Evolutionary conservation across 208 protist genomes (phyloP), one percentile per base, ranked within the genome.

Genomic region (Leptomonas pyrrhocoris): DNA sequence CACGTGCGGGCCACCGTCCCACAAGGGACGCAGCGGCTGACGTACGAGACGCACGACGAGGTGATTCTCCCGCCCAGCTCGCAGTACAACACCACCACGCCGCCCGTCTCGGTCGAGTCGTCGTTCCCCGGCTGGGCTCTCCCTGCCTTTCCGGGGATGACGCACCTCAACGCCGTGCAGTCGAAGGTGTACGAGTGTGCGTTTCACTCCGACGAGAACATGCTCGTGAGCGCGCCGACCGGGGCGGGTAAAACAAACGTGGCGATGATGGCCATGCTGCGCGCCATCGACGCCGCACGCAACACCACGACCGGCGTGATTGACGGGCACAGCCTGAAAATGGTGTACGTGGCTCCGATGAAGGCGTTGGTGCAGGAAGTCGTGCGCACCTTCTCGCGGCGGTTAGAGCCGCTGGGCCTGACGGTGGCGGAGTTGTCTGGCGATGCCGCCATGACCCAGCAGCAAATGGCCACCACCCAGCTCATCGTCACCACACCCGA

Each of bases 331-430:
- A 77, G 83, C 18, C 90, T 99, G 54, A 99, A 99, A 83, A 98
- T 99, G 79, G 97, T 99, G 12, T 99, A 99, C 82, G 90, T 99
- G 25, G 99, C 99, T 0, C 99, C 99, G 7, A 99, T 99, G 99
- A 99, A 99, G 83, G 98, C 99, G 18, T 85, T 99, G 3, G 99
- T 99, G 36, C 96, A 99, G 73, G 99, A 99, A 81, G 98, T 99
- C 64, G 98, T 99, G 36, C 79, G 81, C 16, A 99, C 98, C 57
- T 99, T 99, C 62, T 85, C 73, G 0, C 73, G 84, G 56, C 81
- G 98, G 9, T 84, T 99, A 16, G 76, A 87, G 60, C 75, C 77
- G n/a, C 96, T 98, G 40, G 98, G 97, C 23, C 88, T 99, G 30
- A 90, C 70, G 18, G 97, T 99, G 7, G 74, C 85, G 23, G 99